Evolutionary conservation across 1,284 basidiomycete genomes (phyloP).

Genomic region (Trichosporon sp.): DNA sequence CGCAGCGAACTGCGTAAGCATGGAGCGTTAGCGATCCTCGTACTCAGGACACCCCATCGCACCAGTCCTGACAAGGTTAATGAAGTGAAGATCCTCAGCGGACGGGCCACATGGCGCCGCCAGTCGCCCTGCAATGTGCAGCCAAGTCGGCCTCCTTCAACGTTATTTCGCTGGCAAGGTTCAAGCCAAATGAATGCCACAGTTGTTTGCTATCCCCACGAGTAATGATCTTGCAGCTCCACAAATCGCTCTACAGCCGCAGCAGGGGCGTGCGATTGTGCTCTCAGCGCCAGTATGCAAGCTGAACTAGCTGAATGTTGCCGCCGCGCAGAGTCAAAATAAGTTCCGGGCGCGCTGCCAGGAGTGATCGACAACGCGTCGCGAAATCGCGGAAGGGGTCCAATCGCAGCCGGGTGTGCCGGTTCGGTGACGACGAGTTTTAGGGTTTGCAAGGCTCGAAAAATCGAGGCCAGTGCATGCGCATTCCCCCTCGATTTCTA

Average conservation of each 20-base stretch:
- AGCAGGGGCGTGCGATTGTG: not conserved
- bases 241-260: constrained; percentile 1
- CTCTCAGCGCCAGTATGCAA: not conserved
- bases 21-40: not conserved
- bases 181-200: not conserved
- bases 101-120: constrained; percentile 1
- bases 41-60: not conserved
- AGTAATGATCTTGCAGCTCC: not conserved
- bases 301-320: not conserved
- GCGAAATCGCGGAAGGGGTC: not conserved
- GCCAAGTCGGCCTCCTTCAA: not conserved
- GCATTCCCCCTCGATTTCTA: constrained; percentile 8
- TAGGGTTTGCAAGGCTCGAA: constrained; percentile 10
- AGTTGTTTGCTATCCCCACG: not conserved
- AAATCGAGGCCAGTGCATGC: constrained; percentile 13
- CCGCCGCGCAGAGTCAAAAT: not conserved
- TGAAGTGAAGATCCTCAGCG: constrained; percentile 5
- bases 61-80: not conserved
- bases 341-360: constrained; percentile 13
- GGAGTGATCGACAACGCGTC: constrained; percentile 19
- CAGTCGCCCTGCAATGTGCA: not conserved
- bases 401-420: not conserved
- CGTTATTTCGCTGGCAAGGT: not conserved
- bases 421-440: constrained; percentile 17
- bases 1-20: not conserved